Conservation (phyloP, 1,284 basidiomycete species). For the Ceraceosorus bombacis region DNA sequence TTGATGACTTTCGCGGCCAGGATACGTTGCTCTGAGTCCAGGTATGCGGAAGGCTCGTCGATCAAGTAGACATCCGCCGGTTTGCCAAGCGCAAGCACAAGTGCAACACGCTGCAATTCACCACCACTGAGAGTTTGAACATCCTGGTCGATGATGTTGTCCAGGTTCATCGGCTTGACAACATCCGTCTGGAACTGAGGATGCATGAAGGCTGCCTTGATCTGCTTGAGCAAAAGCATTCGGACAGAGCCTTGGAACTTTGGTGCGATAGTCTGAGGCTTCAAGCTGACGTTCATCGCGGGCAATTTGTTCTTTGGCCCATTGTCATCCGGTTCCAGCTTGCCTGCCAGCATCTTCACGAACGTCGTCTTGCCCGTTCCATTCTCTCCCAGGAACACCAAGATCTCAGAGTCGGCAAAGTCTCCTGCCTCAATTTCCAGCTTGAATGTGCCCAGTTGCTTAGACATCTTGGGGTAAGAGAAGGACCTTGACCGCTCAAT, state of each 20-base stretch:
- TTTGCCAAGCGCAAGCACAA: conserved; percentile 46
- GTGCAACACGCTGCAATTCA: conserved; percentile 46
- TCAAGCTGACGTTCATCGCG: conserved; percentile 45
- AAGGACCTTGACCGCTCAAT: conserved; percentile 38
- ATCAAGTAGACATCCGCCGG: conserved; percentile 48
- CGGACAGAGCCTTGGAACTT: conserved; percentile 48
- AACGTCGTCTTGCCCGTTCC: conserved; percentile 49
- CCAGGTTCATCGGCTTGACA: conserved; percentile 48
- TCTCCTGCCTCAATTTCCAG: conserved; percentile 44
- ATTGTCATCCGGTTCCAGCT: conserved; percentile 43
- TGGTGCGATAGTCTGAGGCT: conserved; percentile 48
- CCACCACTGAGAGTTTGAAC: conserved; percentile 48
- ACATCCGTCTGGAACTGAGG: conserved; percentile 49
- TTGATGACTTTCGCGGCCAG: conserved; percentile 47
- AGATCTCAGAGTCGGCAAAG: conserved; percentile 46
- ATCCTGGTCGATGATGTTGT: conserved; percentile 47
- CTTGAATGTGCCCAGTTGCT: conserved; percentile 45
- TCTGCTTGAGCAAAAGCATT: conserved; percentile 48
- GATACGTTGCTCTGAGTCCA: conserved; percentile 49
- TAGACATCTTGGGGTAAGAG: conserved; percentile 44
- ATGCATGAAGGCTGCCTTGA: conserved; percentile 48
- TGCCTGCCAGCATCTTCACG: conserved; percentile 48
- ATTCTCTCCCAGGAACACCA: conserved; percentile 48
- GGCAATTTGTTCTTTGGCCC: conserved; percentile 32
- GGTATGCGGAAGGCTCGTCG: conserved; percentile 47